Base-by-base conservation (phyloP, 1,284 basidiomycete genomes). In the Coniophora puteana region DNA sequence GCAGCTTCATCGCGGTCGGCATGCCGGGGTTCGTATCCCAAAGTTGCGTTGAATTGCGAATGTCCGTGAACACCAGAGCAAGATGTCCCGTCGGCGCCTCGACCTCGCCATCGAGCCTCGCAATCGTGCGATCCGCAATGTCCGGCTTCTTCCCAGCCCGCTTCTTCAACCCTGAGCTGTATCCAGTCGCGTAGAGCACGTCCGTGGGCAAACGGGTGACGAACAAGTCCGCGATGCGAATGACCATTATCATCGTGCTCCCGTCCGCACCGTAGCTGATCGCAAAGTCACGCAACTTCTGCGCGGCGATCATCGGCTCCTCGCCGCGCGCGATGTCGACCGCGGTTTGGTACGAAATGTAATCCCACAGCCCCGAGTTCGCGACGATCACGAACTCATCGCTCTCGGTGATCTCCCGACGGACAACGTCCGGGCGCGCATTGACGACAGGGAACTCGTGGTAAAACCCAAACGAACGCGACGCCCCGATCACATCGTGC, bases 1-100 rank as follows among this genome's bases (percentile, higher is more conserved):
- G 96, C 56, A 93, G 67, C 27, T 86, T 81, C 77, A 98, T 96
- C 2, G 95, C 94, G 0, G 89, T 87, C 32, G 89, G 84, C 95
- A 99, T 99, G 4, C 94, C 94, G 1, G 87, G 81, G 57, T 99
- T 99, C 36, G 85, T 87, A 59, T 99, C 96, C 96, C 96, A 99
- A 3, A 99, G 71, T 46, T 89, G 85, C 0, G 96, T 99, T 47
- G 96, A 99, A 55, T 98, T 98, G 39, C 90, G 83, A 53, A 99
- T 98, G 68, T 99, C 96, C 14, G 95, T 99, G 66, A 99, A 99
- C 17, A 96, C 95, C 38, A 99, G 77, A 13, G 94, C 90, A 28
- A 99, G 71, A 56, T 92, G 86, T 0, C 96, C 96, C 4, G 72
- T 79, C 0, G 96, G 96, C 0, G 96, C 83, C 3, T 86, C 74